Evolutionary conservation across 768 basidiomycete genomes (phyloP).

Genomic region (Mrakia gelida): DNA sequence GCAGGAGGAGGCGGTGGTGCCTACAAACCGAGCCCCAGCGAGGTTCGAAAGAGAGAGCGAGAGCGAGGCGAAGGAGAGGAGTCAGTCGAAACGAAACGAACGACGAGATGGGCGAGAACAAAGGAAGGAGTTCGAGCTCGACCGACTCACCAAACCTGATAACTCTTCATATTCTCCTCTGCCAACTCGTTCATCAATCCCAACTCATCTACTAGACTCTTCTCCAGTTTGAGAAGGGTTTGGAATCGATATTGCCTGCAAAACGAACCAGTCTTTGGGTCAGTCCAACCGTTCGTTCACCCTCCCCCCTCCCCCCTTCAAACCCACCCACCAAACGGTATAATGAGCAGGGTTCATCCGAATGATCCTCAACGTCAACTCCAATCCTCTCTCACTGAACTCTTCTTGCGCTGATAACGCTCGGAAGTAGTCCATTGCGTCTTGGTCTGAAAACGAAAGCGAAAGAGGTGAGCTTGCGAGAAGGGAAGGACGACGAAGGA

Average conservation of each 20-base stretch:
- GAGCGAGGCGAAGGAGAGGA: too few relatives aligned
- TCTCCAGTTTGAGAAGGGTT: slow-evolving; percentile 65
- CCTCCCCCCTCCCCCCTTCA: neutral
- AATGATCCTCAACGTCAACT: slow-evolving; percentile 84
- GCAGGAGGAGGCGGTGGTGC: slow-evolving; percentile 50
- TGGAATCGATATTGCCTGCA: slow-evolving; percentile 90
- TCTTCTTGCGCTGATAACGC: slow-evolving; percentile 73
- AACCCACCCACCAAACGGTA: slow-evolving; percentile 73
- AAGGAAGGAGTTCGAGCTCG: slow-evolving; percentile 44
- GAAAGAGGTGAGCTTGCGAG: neutral
- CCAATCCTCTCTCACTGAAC: slow-evolving; percentile 72
- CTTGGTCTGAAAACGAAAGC: slow-evolving; percentile 60
- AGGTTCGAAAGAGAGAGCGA: too few relatives aligned
- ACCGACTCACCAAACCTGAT: slow-evolving; percentile 96
- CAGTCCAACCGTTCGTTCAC: too few relatives aligned
- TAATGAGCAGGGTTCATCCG: slow-evolving; percentile 93
- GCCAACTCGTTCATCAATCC: slow-evolving; percentile 82
- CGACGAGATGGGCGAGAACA: neutral
- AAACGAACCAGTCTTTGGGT: too few relatives aligned
- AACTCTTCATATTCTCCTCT: slow-evolving; percentile 79
- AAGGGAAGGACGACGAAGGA: slow-evolving; percentile 26
- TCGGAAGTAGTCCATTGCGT: slow-evolving; percentile 88
- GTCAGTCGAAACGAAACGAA: neutral
- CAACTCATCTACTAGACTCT: slow-evolving; percentile 71
- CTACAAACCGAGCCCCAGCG: too few relatives aligned